These are phyloP conservation scores for Triangularia setosa DNA, from an alignment of 2,329 filamentous ascomycete genomes.

Conservation along the genomic window DNA sequence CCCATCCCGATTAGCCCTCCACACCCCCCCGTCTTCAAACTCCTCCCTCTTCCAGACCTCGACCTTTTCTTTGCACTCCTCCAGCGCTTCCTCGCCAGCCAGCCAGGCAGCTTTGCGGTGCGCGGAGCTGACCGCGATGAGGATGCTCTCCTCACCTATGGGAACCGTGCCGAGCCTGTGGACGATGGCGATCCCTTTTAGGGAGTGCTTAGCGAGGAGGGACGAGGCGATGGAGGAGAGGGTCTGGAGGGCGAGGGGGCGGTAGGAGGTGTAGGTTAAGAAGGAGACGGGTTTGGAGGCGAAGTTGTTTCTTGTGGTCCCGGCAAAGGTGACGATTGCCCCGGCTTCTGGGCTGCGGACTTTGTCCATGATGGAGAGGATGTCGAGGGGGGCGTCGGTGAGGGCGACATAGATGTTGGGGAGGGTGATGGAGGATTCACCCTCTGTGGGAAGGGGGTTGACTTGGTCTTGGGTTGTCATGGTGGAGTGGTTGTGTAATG, in stretches of 20 bases:
- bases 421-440: constrained; percentile 43
- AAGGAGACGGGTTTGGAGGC: constrained; percentile 66
- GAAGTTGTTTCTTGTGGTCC: constrained; percentile 76
- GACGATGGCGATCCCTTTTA: constrained; percentile 72
- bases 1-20: constrained; percentile 84
- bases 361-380: constrained; percentile 54
- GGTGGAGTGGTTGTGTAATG: neutral
- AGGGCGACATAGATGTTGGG: constrained; percentile 64
- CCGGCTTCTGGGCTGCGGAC: constrained; percentile 72
- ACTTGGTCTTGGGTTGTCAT: constrained; percentile 8
- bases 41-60: constrained; percentile 96
- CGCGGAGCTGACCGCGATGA: constrained; percentile 79
- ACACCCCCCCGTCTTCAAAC: constrained; percentile 77
- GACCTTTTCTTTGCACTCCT: constrained; percentile 78
- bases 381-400: constrained; percentile 58
- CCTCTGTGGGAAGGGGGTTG: constrained; percentile 16
- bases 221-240: constrained; percentile 61
- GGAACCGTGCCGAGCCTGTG: constrained; percentile 84
- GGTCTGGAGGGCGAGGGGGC: constrained; percentile 63
- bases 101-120: constrained; percentile 83
- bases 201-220: constrained; percentile 56
- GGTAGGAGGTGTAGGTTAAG: constrained; percentile 72
- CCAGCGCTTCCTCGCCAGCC: constrained; percentile 84
- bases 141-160: constrained; percentile 87
- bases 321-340: constrained; percentile 73